phyloP scores from a whole-genome alignment of 2,329 filamentous ascomycete species.

The Paraconiothyrium sp. region DNA sequence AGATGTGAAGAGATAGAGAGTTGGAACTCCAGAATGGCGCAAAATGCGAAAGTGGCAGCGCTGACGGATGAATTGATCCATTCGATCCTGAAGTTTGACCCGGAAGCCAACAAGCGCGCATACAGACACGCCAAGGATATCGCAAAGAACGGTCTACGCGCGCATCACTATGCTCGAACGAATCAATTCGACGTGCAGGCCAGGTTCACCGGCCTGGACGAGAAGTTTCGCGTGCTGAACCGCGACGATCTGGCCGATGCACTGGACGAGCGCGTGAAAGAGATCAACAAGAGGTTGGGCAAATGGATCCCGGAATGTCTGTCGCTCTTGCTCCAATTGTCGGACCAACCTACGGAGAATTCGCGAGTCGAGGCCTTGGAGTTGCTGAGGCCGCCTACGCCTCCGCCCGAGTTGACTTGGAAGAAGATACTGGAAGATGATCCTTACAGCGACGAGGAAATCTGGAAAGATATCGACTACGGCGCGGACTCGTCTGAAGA shows the following conservation, averaged over 20 bases:
- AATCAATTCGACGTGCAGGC: constrained; percentile 60
- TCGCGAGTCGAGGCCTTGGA: constrained; percentile 72
- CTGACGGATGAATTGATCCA: constrained; percentile 77
- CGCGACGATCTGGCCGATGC: constrained; percentile 82
- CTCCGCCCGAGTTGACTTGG: constrained; percentile 72
- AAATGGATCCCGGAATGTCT: constrained; percentile 83
- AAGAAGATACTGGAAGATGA: constrained; percentile 80
- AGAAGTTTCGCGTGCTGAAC: constrained; percentile 84
- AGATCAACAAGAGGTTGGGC: constrained; percentile 63
- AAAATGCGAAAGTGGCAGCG: constrained; percentile 70
- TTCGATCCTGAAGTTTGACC: constrained; percentile 64
- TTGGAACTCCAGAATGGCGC: constrained; percentile 67
- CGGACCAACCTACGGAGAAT: constrained; percentile 79
- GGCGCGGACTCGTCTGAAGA: constrained; percentile 72
- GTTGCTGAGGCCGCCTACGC: constrained; percentile 59
- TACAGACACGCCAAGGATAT: constrained; percentile 52
- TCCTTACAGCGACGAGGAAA: constrained; percentile 71
- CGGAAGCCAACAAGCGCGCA: constrained; percentile 41
- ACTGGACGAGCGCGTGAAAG: constrained; percentile 66
- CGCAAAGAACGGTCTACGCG: constrained; percentile 51
- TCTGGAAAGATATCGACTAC: constrained; percentile 79
- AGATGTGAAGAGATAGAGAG: background rate
- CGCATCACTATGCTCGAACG: constrained; percentile 55
- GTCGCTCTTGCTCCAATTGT: constrained; percentile 80
- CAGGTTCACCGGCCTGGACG: constrained; percentile 68